Conservation (phyloP, 768 basidiomycete genomes). For the Termitomyces sp. region DNA sequence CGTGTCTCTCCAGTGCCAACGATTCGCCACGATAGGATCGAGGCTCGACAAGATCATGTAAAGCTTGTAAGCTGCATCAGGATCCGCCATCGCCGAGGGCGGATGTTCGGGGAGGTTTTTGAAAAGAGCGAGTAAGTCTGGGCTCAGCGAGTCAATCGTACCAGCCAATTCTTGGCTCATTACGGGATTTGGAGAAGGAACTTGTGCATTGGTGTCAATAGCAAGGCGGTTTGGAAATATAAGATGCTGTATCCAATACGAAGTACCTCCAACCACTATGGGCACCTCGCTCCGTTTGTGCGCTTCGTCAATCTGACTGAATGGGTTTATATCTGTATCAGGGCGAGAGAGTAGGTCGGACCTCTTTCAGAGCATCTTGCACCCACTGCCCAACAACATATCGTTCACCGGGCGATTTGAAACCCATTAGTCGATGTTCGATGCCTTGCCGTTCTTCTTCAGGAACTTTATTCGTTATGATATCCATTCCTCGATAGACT, state of each 20-base stretch:
- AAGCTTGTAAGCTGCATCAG: conserved; percentile 58
- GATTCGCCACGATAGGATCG: conserved; percentile 68
- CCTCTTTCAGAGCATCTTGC: conserved; percentile 65
- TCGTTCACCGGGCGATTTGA: conserved; percentile 84
- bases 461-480: conserved; percentile 93
- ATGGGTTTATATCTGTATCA: background rate
- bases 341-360: background rate
- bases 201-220: conserved; percentile 20
- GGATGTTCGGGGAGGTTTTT: conserved; percentile 55
- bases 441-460: conserved; percentile 72
- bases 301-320: conserved; percentile 67
- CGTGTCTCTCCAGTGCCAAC: conserved; percentile 97
- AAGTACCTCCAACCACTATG: conserved; percentile 92
- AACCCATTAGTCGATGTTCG: conserved; percentile 86
- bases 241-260: conserved; percentile 97
- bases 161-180: conserved; percentile 31
- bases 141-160: conserved; percentile 43
- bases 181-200: conserved; percentile 12
- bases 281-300: conserved; percentile 65
- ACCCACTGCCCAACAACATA: conserved; percentile 89
- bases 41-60: conserved; percentile 63
- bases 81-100: conserved; percentile 52
- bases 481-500: conserved; percentile 85
- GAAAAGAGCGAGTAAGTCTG: conserved; percentile 48
- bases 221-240: conserved; percentile 79